Evolutionary conservation across 371 early-diverging fungal genomes (phyloP), one percentile per base, ranked within the genome.

Genomic region (Mortierella sp.): DNA sequence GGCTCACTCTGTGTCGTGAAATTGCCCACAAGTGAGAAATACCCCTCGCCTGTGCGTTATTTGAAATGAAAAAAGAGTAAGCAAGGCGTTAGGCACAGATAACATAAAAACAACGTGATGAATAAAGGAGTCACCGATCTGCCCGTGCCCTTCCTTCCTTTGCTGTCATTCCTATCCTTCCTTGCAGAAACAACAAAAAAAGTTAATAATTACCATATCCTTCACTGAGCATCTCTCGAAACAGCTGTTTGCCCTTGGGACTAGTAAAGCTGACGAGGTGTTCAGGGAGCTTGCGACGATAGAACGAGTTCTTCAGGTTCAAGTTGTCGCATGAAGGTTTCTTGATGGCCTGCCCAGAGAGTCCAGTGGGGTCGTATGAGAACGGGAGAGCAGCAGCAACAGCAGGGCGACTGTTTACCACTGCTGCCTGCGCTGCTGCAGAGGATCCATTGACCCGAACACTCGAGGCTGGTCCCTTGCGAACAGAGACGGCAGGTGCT

Each of bases 1-100:
- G 97, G 96, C 68, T 97, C 96, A 26, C 94, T 93, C 86, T 97
- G 98, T 37, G 94, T 95, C 4, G 96, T 95, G 79, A 96, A 96
- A 80, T 96, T 95, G 44, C 95, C 96, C 13, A 94, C 93, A 9
- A 97, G 88, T 14, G 93, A 89, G 71, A 97, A 96, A 74, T 95
- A 97, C 4, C 94, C 92, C 80, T 97, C 97, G 24, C 96, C 82
- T 82, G 53, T 22, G 22, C 7, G 24, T 13, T 34, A 47, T 24
- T 26, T 39, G 26, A 26, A 8, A 63, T 19, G 11, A 50, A 47
- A 68, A 71, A 37, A 40, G 63, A 63, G 66, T 31, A 44, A 65
- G 24, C 19, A 44, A 50, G n/a, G 39, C 4, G 26, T n/a, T 6
- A 71, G 16, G 53, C 47, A 65, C 53, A 22, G 70, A 58, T 43